A percentile compares a stretch with the other conserved stretches of the same genome.
These are phyloP conservation scores for Nicotiana otophora DNA, from an alignment of 257 asterid species.

Conservation along the genomic window DNA sequence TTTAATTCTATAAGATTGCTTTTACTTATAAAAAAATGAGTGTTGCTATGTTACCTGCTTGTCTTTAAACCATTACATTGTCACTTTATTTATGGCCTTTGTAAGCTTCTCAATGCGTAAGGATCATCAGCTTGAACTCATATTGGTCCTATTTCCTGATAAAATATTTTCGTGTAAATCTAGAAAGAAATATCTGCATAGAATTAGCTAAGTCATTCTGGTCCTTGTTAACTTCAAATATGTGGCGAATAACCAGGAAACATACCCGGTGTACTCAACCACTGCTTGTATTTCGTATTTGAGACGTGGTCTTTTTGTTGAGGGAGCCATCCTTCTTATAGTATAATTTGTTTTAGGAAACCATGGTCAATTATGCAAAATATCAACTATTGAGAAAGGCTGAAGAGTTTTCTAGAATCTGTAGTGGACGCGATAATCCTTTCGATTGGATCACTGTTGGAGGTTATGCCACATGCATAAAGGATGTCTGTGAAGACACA, in stretches of 20 bases:
- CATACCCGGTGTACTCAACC: neutral
- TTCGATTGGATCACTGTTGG: slow-evolving; percentile 1
- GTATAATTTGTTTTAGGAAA: neutral
- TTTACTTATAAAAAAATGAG: neutral
- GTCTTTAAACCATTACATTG: neutral
- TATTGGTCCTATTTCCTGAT: neutral
- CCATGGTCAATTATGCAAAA: slow-evolving; percentile 5
- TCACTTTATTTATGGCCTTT: neutral
- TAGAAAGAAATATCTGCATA: neutral
- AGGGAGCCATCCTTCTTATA: neutral
- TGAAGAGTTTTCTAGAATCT: slow-evolving; percentile 2
- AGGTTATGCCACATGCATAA: slow-evolving; percentile 6
- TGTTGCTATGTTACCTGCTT: neutral
- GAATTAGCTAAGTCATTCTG: neutral
- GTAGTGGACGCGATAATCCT: neutral
- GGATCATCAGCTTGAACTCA: slow-evolving; percentile 2
- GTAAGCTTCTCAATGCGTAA: slow-evolving; percentile 1
- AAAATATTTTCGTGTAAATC: neutral
- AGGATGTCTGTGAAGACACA: slow-evolving; percentile 3
- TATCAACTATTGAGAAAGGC: slow-evolving; percentile 6
- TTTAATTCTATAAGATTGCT: neutral
- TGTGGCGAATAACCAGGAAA: neutral
- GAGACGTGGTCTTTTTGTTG: neutral
- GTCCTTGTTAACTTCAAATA: neutral
- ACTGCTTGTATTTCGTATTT: neutral